phyloP scores from a whole-genome alignment of 768 basidiomycete genomes.

The Amyloporia xantha region DNA sequence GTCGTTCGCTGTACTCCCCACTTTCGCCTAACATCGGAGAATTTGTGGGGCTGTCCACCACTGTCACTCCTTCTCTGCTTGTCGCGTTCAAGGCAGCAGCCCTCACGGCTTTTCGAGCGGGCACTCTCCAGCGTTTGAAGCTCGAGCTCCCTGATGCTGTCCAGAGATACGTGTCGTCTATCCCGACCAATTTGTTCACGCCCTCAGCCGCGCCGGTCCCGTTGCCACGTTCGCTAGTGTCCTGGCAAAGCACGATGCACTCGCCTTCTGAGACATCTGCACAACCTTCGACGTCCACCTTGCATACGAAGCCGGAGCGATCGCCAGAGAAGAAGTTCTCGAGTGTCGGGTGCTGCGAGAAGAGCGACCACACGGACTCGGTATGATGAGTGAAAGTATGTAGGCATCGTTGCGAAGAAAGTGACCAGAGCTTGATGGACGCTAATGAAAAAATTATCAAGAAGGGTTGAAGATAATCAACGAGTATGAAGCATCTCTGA shows the following conservation, averaged over 20 bases:
- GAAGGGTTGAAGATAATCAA: too few species aligned
- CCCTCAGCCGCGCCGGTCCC: conserved; percentile 41
- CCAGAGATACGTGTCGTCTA: conserved; percentile 86
- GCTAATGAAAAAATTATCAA: too few species aligned
- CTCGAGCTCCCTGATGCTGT: conserved; percentile 81
- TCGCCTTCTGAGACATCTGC: conserved; percentile 82
- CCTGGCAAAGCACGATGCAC: conserved; percentile 78
- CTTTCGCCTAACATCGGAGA: conserved; percentile 8
- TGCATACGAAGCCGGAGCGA: conserved; percentile 81
- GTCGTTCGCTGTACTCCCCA: conserved; percentile 9
- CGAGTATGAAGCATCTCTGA: too few species aligned
- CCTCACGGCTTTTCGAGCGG: conserved; percentile 38
- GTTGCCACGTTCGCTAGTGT: conserved; percentile 35
- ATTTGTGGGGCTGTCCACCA: conserved; percentile 4
- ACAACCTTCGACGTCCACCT: conserved; percentile 84
- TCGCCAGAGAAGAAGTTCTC: conserved; percentile 94
- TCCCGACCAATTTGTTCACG: conserved; percentile 75
- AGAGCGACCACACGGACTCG: conserved; percentile 91
- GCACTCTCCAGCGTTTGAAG: conserved; percentile 77
- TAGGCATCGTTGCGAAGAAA: conserved; percentile 79
- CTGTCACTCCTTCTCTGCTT: neutral
- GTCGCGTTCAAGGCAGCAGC: conserved; percentile 15
- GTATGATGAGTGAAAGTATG: conserved; percentile 96
- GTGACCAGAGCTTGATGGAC: conserved; percentile 93
- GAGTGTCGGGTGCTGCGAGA: conserved; percentile 80